Conservation (phyloP, 2,329 filamentous ascomycete genomes). For the Verticillium albo-atrum region DNA sequence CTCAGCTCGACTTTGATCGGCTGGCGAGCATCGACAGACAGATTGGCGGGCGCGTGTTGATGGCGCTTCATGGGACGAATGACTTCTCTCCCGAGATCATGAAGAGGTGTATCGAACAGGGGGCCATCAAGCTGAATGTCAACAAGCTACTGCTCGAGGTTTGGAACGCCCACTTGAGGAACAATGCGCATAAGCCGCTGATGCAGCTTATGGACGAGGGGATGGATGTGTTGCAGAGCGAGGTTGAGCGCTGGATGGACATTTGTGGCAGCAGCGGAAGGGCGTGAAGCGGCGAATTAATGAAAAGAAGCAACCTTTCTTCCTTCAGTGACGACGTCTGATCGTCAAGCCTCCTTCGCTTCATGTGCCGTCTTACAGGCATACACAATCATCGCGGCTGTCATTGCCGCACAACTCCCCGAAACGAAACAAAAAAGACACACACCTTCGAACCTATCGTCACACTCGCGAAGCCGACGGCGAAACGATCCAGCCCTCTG, state of each 20-base stretch:
- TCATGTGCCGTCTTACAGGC: no score
- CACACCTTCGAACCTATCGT: background rate
- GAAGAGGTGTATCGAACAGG: slow-evolving; percentile 35
- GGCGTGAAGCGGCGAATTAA: slow-evolving; percentile 24
- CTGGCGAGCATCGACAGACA: slow-evolving; percentile 36
- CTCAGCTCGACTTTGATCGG: slow-evolving; percentile 53
- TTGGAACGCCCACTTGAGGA: slow-evolving; percentile 34
- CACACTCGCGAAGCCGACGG: background rate
- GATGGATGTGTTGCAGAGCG: slow-evolving; percentile 33
- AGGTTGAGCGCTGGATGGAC: slow-evolving; percentile 44
- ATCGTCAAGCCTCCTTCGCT: no score
- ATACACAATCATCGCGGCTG: no score
- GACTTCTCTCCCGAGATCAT: slow-evolving; percentile 42
- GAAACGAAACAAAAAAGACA: background rate
- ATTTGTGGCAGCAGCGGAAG: slow-evolving; percentile 40
- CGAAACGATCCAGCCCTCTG: background rate
- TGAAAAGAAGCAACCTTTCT: no score
- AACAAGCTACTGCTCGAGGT: slow-evolving; percentile 45
- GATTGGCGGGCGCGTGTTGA: slow-evolving; percentile 38
- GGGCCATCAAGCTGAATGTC: slow-evolving; percentile 46
- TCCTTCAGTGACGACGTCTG: no score
- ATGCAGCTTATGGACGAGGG: slow-evolving; percentile 40
- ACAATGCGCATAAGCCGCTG: slow-evolving; percentile 28
- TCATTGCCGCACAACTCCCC: no score
- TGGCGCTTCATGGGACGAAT: slow-evolving; percentile 44